These are phyloP conservation scores for Pleurotus platypus DNA, from an alignment of 768 basidiomycete species.

Conservation along the genomic window DNA sequence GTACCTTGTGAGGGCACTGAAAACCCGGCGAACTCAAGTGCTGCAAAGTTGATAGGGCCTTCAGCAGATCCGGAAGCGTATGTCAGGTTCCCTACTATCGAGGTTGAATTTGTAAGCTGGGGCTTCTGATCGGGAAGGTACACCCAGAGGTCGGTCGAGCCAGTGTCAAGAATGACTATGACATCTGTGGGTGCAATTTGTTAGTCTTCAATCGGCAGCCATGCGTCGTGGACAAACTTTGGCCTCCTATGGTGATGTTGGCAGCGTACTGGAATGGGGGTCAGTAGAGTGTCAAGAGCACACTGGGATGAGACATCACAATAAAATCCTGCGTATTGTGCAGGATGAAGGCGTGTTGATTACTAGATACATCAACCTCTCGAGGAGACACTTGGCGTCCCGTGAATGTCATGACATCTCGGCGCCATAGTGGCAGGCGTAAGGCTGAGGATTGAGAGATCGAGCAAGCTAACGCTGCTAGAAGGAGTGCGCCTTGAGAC, in stretches of 20 bases:
- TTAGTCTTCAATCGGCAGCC: background rate
- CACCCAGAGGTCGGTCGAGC: conserved; percentile 1
- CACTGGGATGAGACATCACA: background rate
- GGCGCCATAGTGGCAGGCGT: background rate
- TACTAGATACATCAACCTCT: background rate
- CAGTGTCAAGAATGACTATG: background rate
- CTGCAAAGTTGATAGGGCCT: conserved; percentile 44
- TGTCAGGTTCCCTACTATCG: background rate
- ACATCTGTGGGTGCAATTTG: background rate
- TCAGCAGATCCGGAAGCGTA: background rate
- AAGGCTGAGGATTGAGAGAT: background rate
- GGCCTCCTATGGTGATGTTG: background rate
- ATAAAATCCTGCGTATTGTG: background rate
- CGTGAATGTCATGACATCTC: background rate
- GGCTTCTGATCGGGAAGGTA: background rate
- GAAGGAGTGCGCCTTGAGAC: no score
- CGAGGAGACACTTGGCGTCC: background rate
- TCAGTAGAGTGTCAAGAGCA: background rate
- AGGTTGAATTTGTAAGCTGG: background rate
- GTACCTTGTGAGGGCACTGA: conserved; percentile 41
- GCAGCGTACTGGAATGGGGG: background rate
- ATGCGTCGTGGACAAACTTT: background rate
- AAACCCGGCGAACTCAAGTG: conserved; percentile 41
- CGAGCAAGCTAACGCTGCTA: no score
- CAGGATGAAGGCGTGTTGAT: conserved; percentile 2